A percentile compares a stretch with the other conserved stretches of the same genome.
Evolutionary conservation across 2,329 filamentous ascomycete genomes (phyloP).

Genomic region (Penicillium oxalicum): DNA sequence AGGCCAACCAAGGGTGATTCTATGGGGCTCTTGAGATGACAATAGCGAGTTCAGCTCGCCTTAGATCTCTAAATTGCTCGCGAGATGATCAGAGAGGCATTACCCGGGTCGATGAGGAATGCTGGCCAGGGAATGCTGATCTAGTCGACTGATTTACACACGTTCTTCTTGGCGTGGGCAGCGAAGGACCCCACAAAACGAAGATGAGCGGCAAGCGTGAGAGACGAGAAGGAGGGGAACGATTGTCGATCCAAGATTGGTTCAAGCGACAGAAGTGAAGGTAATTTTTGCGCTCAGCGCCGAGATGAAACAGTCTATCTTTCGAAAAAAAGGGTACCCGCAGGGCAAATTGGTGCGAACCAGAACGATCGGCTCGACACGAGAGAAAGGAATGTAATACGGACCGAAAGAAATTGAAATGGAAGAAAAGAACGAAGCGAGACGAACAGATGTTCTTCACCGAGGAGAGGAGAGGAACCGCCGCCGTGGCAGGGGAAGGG

Average conservation of each 20-base stretch:
- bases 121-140: slow-evolving; percentile 11
- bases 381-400: slow-evolving; percentile 5
- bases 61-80: slow-evolving; percentile 7
- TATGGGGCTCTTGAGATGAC: slow-evolving; percentile 2
- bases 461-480: slow-evolving; percentile 1
- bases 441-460: slow-evolving; percentile 6
- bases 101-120: slow-evolving; percentile 14
- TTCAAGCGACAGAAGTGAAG: background rate
- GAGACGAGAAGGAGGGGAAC: background rate
- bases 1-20: background rate
- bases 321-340: background rate
- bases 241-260: background rate
- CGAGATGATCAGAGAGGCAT: slow-evolving; percentile 7
- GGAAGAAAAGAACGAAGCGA: background rate
- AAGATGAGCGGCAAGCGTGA: background rate
- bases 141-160: background rate
- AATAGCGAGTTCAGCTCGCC: slow-evolving; percentile 1
- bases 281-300: slow-evolving; percentile 1
- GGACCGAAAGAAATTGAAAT: slow-evolving; percentile 2
- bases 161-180: background rate
- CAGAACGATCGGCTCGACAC: slow-evolving; percentile 4
- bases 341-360: slow-evolving; percentile 4
- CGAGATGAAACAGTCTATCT: slow-evolving; percentile 3
- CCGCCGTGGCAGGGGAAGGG: slow-evolving; percentile 6
- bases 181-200: background rate